Conservation (phyloP, 192 early-diverging fungal genomes). For the Neocallimastix lanati region DNA sequence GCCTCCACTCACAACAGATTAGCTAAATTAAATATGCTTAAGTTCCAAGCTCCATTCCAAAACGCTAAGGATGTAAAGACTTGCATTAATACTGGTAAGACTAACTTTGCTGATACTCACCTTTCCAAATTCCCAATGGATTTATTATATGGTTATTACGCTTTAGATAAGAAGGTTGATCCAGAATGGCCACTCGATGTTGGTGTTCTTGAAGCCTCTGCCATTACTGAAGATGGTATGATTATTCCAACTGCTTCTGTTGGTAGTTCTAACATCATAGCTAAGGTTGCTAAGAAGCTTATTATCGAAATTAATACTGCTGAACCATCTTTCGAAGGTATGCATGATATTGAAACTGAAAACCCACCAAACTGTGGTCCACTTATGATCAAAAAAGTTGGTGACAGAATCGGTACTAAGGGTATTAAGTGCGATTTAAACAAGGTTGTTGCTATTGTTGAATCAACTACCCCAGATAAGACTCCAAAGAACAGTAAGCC, state of each 20-base stretch:
- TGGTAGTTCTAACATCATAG: not conserved
- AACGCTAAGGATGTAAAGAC: not conserved
- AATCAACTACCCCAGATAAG: not conserved
- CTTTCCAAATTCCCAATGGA: not conserved
- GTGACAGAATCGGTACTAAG: not conserved
- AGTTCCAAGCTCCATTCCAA: not conserved
- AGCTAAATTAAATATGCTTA: not conserved
- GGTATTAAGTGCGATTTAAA: not conserved
- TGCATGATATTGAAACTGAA: not conserved
- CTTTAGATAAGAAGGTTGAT: not conserved
- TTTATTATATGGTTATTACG: not conserved
- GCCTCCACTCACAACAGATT: not conserved
- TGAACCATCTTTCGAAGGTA: not conserved
- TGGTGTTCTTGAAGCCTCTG: not conserved
- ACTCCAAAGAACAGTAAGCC: not conserved
- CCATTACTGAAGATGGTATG: not conserved
- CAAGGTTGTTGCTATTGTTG: not conserved
- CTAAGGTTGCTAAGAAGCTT: not conserved
- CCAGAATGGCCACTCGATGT: not conserved
- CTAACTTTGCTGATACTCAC: not conserved
- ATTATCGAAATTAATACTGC: not conserved
- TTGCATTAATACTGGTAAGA: not conserved
- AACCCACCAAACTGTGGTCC: not conserved
- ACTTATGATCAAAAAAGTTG: not conserved
- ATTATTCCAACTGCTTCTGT: not conserved